A percentile compares a stretch with the other conserved stretches of the same genome.
phyloP scores from a whole-genome alignment of 306 rosid genomes.

The Corylus heterophylla region DNA sequence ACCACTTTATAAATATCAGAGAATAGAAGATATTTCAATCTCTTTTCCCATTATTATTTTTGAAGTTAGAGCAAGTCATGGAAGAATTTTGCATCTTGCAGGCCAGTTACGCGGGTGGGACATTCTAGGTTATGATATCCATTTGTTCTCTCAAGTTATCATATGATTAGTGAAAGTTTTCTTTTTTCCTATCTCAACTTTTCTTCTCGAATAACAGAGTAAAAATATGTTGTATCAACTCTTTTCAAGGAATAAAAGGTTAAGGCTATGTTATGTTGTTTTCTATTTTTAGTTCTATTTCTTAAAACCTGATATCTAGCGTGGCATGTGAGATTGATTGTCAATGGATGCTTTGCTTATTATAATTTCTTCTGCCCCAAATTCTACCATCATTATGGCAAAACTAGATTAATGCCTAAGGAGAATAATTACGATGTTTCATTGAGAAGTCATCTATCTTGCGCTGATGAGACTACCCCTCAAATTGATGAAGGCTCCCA shows the following conservation, averaged over 20 bases:
- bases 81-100: slow-evolving; percentile 46
- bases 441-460: too few species aligned
- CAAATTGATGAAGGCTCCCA: too few species aligned
- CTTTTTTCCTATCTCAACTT: neutral
- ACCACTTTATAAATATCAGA: neutral
- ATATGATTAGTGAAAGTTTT: neutral
- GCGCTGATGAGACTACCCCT: too few species aligned
- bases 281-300: neutral
- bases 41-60: neutral
- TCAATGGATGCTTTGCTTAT: neutral
- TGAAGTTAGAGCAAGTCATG: neutral
- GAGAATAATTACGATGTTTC: too few species aligned
- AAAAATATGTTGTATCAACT: neutral
- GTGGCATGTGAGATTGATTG: neutral
- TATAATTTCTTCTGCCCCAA: neutral
- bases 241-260: neutral
- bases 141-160: slow-evolving; percentile 6
- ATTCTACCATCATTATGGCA: too few species aligned
- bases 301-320: neutral
- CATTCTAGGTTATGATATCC: slow-evolving; percentile 49
- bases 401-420: too few species aligned
- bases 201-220: neutral
- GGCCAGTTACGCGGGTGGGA: slow-evolving; percentile 47
- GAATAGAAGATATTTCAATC: neutral
- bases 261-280: neutral